Conservation (phyloP, 495 filamentous ascomycete species). For the Penicillium verhagenii region DNA sequence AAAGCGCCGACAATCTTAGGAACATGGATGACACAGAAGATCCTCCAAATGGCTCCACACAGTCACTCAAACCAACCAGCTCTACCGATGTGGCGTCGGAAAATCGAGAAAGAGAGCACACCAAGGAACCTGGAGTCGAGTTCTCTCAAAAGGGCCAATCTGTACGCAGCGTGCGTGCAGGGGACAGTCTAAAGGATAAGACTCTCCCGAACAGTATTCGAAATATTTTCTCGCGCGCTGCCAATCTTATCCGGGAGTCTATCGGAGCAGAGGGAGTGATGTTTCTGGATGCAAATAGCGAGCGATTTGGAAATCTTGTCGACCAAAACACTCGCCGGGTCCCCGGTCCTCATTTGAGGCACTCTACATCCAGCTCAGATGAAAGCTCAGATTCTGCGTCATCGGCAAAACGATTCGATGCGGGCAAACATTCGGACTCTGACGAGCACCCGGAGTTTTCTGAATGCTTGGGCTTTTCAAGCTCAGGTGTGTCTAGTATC, state of each 20-base stretch:
- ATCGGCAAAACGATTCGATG: background rate
- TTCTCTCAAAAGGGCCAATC: background rate
- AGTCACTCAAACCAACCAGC: background rate
- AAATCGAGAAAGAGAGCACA: background rate
- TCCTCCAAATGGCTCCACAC: background rate
- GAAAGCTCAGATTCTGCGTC: background rate
- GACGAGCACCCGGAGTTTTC: background rate
- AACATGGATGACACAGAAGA: background rate
- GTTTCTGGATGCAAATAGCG: slow-evolving; percentile 22
- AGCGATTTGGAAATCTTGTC: slow-evolving; percentile 2
- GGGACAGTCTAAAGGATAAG: background rate
- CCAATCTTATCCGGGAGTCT: slow-evolving; percentile 48
- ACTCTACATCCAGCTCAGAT: background rate
- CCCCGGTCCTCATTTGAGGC: background rate
- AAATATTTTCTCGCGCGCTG: slow-evolving; percentile 31
- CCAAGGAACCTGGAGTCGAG: background rate
- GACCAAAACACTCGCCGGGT: background rate
- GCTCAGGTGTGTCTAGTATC: slow-evolving; percentile 8
- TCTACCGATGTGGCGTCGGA: background rate
- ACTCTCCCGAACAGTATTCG: background rate
- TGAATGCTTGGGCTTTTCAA: slow-evolving; percentile 18
- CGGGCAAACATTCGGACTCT: background rate
- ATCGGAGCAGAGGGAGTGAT: slow-evolving; percentile 50
- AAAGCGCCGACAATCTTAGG: background rate
- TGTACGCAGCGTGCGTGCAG: background rate